Evolutionary conservation across 331 rosid genomes (phyloP), one percentile per base, ranked within the genome.

Genomic region (Spiraea crenata): DNA sequence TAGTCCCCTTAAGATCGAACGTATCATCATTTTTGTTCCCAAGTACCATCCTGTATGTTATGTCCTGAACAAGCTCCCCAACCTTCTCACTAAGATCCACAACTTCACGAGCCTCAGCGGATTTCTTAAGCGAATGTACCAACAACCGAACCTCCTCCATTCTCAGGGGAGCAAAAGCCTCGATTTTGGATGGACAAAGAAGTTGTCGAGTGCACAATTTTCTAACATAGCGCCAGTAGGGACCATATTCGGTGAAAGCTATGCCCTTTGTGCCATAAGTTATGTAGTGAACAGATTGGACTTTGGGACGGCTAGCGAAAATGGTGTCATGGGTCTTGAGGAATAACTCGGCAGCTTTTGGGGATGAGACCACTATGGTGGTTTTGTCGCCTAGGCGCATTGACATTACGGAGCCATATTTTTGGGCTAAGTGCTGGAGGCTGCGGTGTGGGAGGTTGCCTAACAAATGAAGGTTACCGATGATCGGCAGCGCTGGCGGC

Each of bases 331-430:
- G 60, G 3, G 70, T 62, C 59, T 76, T 54, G 5, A 76, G 68
- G 57, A 76, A 39, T 0, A 59, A 49, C 74, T 68, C 35, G 9
- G 62, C 76, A 2, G 67, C 67, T 19, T 20, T n/a, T 0, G 76
- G 67, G 40, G 76, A 76, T 13, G 80, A 76, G 58, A 69, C 42
- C 2, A 76, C 62, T 2, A 56, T 16, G 46, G 73, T 2, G 9
- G 72, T 77, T 2, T 75, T 70, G 2, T 44, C 55, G 12, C 87
- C 87, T 3, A 87, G 66, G 13, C 79, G 55, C 0, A 82, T 3
- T 55, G 74, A 82, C 89, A 80, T 84, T 20, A 84, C 73, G 31
- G 82, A 70, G 8, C 92, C 92, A 47, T 87, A 44, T 65, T n/a
- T 82, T 35, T 7, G 50, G 37, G 89, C 47, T 9, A 80, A 35